Evolutionary conservation across 768 basidiomycete species (phyloP).

Genomic region (Fomitopsis serialis): DNA sequence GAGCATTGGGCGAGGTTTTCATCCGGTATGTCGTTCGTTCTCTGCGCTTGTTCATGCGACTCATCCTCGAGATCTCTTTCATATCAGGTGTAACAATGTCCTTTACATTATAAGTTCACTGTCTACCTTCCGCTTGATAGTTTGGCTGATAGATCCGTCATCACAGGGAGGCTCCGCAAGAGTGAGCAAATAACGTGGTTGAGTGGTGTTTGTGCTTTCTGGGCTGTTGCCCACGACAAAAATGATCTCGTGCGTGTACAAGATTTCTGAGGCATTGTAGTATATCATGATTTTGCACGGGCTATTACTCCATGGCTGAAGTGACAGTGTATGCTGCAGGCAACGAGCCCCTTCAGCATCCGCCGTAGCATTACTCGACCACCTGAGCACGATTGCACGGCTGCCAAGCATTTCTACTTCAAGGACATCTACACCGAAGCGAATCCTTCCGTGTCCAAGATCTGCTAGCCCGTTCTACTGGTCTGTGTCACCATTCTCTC

Average conservation of each 20-base stretch:
- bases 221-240: not conserved
- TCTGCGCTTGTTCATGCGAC: not conserved
- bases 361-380: too few species aligned
- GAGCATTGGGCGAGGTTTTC: conserved; percentile 97
- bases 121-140: conserved; percentile 15
- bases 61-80: not conserved
- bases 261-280: not conserved
- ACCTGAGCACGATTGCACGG: too few species aligned
- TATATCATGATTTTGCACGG: not conserved
- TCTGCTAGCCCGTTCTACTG: not conserved
- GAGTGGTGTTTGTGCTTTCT: not conserved
- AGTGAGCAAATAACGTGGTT: not conserved
- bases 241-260: not conserved
- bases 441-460: too few species aligned
- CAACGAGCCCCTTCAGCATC: too few species aligned
- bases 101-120: conserved; percentile 83
- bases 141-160: conserved; percentile 19
- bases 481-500: conserved; percentile 23
- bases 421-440: too few species aligned
- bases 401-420: too few species aligned
- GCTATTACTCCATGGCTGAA: not conserved
- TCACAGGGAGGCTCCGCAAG: conserved; percentile 67
- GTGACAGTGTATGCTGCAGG: too few species aligned
- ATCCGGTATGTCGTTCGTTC: conserved; percentile 63
- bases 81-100: conserved; percentile 84